Conservation (phyloP, 306 rosid species). For the Lathyrus oleraceus region DNA sequence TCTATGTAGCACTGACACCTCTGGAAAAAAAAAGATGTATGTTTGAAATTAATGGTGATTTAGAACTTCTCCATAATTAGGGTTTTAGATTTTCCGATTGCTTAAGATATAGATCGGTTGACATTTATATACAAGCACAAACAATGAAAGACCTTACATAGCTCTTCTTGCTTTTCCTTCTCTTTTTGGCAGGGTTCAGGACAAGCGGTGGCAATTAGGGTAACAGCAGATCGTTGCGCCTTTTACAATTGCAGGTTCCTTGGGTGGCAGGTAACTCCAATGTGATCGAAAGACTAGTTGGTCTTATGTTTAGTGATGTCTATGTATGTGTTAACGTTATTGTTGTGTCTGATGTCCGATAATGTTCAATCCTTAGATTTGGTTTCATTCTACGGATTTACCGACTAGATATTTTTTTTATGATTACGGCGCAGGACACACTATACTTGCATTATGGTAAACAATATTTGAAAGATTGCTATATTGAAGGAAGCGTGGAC, state of each 20-base stretch:
- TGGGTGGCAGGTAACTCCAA: conserved; percentile 88
- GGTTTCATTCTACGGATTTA: conserved; percentile 25
- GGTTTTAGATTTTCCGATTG: not conserved
- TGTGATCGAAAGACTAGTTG: too few species aligned
- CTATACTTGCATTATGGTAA: conserved; percentile 89
- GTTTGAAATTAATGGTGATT: not conserved
- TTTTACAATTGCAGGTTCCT: conserved; percentile 97
- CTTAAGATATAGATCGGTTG: conserved; percentile 16
- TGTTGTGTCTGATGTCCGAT: not conserved
- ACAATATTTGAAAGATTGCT: conserved; percentile 92
- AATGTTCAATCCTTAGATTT: conserved; percentile 4
- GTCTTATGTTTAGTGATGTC: too few species aligned
- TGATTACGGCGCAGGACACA: conserved; percentile 66
- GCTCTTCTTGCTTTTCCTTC: conserved; percentile 18
- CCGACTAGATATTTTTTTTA: conserved; percentile 4
- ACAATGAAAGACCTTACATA: not conserved
- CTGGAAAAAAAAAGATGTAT: too few species aligned
- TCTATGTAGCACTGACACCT: too few species aligned
- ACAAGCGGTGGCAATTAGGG: conserved; percentile 98
- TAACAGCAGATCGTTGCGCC: conserved; percentile 95
- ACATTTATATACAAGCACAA: conserved; percentile 8
- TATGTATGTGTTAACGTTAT: not conserved
- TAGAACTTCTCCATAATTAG: not conserved
- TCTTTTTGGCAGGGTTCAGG: conserved; percentile 76
- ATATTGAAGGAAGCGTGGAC: conserved; percentile 95